Base-by-base conservation (phyloP, 2,329 filamentous ascomycete genomes). In the Exophiala phaeomuriformis region DNA sequence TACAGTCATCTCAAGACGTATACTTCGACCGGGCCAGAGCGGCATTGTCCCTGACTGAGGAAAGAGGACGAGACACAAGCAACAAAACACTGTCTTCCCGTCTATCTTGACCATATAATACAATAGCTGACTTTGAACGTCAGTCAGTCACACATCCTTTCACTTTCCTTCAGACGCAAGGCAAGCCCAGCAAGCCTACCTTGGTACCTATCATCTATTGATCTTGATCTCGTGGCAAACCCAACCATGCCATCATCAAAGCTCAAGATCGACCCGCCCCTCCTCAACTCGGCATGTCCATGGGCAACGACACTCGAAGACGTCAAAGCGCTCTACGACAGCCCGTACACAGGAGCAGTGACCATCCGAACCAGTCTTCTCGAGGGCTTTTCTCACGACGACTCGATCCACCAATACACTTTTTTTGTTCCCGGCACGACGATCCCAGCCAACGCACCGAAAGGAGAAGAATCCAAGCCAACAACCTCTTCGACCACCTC, bases 221-320 rank as follows among this genome's bases (percentile, higher is more conserved):
- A 36, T 36, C 33, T 36, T 36, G 33, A 1, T n/a, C 33, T 36
- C 7, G 5, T 4, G 3, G 4, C 12, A 36, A 36, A 36, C 12
- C 35, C 19, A 41, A 41, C 19, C 12, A 49, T 33, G 46, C 6
- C 12, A 30, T 36, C 45, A 10, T 36, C 45, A 10, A 61, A 59
- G 36, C 42, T 63, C 10, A 57, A 58, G 5, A 80, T 89, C 55
- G 62, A 73, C 41, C 85, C 84, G 0, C 84, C 85, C 0, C 72
- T 91, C 4, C 72, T 90, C 59, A 90, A 90, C 69, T 86, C 85
- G 0, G 81, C 87, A 31, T 84, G 80, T 47, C 86, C 86, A 0
- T 90, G 86, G 86, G 85, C 86, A 29, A 88, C 85, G 0, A 81
- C 78, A 2, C 67, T 77, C 3, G 72, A 77, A 3, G 80, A 90